Evolutionary conservation across 768 basidiomycete genomes (phyloP), one percentile per base, ranked within the genome.

Genomic region (Amanita subjunquillea): DNA sequence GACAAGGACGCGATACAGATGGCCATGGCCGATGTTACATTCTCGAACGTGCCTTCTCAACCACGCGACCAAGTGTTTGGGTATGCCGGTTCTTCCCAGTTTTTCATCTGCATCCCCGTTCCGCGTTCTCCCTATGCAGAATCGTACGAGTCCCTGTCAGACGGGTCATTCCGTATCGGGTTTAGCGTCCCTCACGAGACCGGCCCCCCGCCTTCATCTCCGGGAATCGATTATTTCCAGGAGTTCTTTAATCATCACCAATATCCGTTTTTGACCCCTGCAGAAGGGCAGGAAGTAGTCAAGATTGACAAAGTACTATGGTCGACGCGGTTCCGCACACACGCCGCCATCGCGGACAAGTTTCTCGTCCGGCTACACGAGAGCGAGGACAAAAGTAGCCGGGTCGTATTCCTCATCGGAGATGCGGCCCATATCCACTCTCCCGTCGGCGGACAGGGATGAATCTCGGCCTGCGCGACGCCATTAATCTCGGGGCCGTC

Each of bases 401-500:
- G n/a, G 13, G 50, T 59, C 8, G 51, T 59, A 20, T 34, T 63
- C 38, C 58, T 62, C 17, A 44, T 63, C 17, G 62, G 52, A 20
- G 51, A 52, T 56, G 76, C 78, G 2, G 78, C 78, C 34, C 75
- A 70, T 55, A 71, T 78, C 45, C 78, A 78, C 53, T 73, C 78
- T 0, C 79, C 78, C 27, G 66, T 70, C 4, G 79, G 78, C 2
- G 79, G 78, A 1, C 77, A 78, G 51, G 78, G 9, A 76, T 80
- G 77, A 78, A 79, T 55, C 69, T 80, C 15, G 76, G 78, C 4
- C 63, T 80, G 17, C 69, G 77, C 13, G 79, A 80, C 54, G 77
- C 73, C 5, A 61, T 78, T 23, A 63, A 66, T 39, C 67, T 79
- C 3, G 77, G 72, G 3, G 67, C 71, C 15, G 69, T 59, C 6